Evolutionary conservation across 352 stramenopile species (phyloP), one percentile per base, ranked within the genome.

Genomic region (Phytophthora idaei): DNA sequence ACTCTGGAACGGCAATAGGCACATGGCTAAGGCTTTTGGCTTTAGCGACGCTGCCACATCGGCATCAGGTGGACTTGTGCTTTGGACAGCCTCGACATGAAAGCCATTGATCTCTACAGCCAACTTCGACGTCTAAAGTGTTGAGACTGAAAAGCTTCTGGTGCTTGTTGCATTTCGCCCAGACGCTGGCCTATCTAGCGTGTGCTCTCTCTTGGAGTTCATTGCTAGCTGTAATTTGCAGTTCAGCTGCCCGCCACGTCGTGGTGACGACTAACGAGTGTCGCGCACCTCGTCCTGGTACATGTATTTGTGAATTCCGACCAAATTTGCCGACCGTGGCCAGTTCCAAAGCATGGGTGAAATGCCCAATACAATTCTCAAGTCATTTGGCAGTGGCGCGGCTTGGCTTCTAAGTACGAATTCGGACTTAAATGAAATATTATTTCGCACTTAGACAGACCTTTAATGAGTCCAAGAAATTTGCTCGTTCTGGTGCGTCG

Each of bases 41-140:
- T 57, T 42, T n/a, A 17, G 25, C 29, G n/a, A 14, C 57, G 27
- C 46, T 52, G 57, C 57, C 46, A 65, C 57, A 58, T 64, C 45
- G 54, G 10, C 46, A 32, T 46, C 56, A 70, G 48, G 63, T 65
- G 56, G 55, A 50, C 51, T 46, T 49, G n/a, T 54, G 21, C n/a
- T 46, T 61, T 69, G 65, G 59, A 69, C 45, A 73, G 65, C 52
- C 64, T 41, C 36, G n/a, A 29, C 61, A 48, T 60, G 58, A 58
- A 51, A 68, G 61, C 67, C 49, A 48, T 64, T 10, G 39, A 27
- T 60, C 45, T 64, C 34, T 72, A 21, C 57, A n/a, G 29, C 31
- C 47, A 56, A 53, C 51, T 34, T 64, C 37, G 51, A 57, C 10
- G 17, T 64, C 46, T 54, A 25, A 32, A 62, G 34, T 59, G 21